Evolutionary conservation across 2,329 filamentous ascomycete genomes (phyloP), one percentile per base, ranked within the genome.

Genomic region (Stemphylium beticola): DNA sequence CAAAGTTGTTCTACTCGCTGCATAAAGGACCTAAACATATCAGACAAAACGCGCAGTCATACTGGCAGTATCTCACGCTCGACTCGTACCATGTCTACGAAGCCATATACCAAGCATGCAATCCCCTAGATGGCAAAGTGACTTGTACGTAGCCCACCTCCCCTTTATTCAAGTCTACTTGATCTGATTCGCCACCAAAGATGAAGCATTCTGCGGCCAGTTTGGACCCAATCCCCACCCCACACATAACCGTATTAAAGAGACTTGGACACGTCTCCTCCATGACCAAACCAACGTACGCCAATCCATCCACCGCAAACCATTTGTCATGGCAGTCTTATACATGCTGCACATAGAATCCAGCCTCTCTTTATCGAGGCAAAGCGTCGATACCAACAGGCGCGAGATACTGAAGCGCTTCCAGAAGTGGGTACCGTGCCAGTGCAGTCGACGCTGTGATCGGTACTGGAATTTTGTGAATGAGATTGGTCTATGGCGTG

Each of bases 341-440:
- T 55, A 55, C 38, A 55, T 55, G 52, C 31, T 55, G 11, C 52
- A 55, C 11, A 36, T 55, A 10, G 52, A 55, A 18, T 41, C 40
- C 4, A 40, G 24, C 11, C 48, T 55, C 31, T 18, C 18, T 47
- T 20, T 31, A 1, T 42, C 41, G 15, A 42, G 37, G n/a, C 51
- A 51, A 34, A 38, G 29, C 6, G 31, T 20, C 10, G 52, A 55
- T 10, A 31, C 36, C 10, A 43, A 55, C 24, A 41, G 48, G n/a
- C 52, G 47, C 17, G 52, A 55, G 18, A 55, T 45, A 26, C 52
- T 55, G 1, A 55, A 51, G 22, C 41, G 52, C 12, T 55, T 55
- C 31, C 4, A 36, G 11, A 51, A 46, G 4, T 51, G 52, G 52
- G 52, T 55, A 2, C 41, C 41, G 6, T 55, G 52, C 17, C 41